Conservation (phyloP, 441 rosid genomes). For the Eutrema salsugineum region DNA sequence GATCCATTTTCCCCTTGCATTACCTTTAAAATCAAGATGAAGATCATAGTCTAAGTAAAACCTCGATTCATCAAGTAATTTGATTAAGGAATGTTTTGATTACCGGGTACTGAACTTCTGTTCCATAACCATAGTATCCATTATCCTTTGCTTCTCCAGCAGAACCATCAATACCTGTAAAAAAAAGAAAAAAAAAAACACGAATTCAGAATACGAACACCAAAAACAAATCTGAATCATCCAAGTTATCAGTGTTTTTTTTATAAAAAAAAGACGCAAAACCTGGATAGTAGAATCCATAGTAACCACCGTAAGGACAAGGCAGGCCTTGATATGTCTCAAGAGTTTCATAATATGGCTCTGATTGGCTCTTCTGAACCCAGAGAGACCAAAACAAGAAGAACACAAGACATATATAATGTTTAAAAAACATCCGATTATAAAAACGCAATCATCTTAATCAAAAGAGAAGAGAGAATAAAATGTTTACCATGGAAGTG, state of each 20-base stretch:
- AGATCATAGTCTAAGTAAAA: neutral
- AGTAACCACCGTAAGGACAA: constrained; percentile 35
- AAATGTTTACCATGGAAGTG: constrained; percentile 30
- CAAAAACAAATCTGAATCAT: neutral
- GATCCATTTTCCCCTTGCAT: constrained; percentile 53
- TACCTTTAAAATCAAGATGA: constrained; percentile 29
- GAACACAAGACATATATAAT: neutral
- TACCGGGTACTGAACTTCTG: constrained; percentile 47
- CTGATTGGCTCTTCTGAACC: constrained; percentile 26
- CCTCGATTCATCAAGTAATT: neutral
- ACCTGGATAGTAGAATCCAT: constrained; percentile 44
- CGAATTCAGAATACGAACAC: constrained; percentile 4
- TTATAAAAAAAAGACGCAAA: neutral
- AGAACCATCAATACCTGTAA: constrained; percentile 37
- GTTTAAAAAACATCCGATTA: neutral
- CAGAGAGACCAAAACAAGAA: neutral
- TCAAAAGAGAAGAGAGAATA: neutral
- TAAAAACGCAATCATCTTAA: neutral
- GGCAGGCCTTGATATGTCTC: constrained; percentile 34
- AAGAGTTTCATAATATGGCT: constrained; percentile 34
- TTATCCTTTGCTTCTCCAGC: constrained; percentile 27
- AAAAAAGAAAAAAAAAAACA: constrained; percentile 13
- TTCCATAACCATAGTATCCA: constrained; percentile 40
- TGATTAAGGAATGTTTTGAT: neutral
- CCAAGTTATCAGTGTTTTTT: neutral